phyloP scores from a whole-genome alignment of 768 basidiomycete species.

The Pulveroboletus ravenelii region DNA sequence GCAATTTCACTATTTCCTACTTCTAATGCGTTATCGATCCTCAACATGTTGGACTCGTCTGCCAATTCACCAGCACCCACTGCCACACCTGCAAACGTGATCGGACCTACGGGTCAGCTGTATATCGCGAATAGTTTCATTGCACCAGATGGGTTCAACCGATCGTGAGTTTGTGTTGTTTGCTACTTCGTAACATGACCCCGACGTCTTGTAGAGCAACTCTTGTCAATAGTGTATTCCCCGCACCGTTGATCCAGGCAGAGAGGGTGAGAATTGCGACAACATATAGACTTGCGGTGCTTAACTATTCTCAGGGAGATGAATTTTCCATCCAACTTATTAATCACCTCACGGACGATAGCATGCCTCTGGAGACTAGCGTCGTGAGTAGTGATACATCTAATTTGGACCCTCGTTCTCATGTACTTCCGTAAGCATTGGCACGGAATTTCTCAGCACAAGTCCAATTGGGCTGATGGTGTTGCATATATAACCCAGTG shows the following conservation, averaged over 20 bases:
- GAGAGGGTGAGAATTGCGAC: constrained; percentile 25
- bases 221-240: constrained; percentile 41
- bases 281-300: background rate
- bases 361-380: constrained; percentile 48
- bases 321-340: constrained; percentile 39
- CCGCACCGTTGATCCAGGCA: constrained; percentile 42
- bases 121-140: constrained; percentile 36
- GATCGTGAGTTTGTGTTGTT: constrained; percentile 26
- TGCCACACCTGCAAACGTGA: background rate
- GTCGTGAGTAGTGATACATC: constrained; percentile 17
- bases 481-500: constrained; percentile 40
- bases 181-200: background rate
- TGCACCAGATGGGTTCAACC: constrained; percentile 46
- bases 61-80: background rate
- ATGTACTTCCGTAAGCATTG: constrained; percentile 25
- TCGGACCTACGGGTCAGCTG: constrained; percentile 26
- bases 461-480: constrained; percentile 35
- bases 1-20: constrained; percentile 4
- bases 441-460: constrained; percentile 29
- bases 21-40: constrained; percentile 2
- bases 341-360: constrained; percentile 40
- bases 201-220: constrained; percentile 32
- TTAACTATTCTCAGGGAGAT: constrained; percentile 30
- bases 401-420: constrained; percentile 7
- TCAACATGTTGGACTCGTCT: background rate